Conservation (phyloP, 2,329 filamentous ascomycete genomes). For the Capronia americana region DNA sequence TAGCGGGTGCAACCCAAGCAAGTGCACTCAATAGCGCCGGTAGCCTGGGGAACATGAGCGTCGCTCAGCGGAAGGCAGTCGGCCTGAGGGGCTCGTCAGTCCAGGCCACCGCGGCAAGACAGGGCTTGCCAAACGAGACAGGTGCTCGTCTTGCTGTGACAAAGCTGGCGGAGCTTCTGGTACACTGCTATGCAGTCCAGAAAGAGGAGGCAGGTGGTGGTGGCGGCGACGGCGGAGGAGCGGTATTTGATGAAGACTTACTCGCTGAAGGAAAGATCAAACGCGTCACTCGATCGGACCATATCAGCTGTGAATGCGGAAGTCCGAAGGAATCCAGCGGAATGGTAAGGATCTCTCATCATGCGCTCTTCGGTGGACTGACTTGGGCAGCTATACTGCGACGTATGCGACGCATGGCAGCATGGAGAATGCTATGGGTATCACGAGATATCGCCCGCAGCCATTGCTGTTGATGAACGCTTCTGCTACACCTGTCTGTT, state of each 20-base stretch:
- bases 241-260: constrained; percentile 20
- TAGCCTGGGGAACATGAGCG: not conserved
- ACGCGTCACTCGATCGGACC: constrained; percentile 11
- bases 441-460: not conserved
- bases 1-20: not conserved
- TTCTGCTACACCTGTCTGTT: constrained; percentile 34
- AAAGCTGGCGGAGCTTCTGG: constrained; percentile 29
- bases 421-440: constrained; percentile 32
- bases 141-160: not conserved
- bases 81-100: not conserved
- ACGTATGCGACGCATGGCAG: constrained; percentile 31
- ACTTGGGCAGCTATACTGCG: constrained; percentile 24
- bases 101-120: not conserved
- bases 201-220: constrained; percentile 4
- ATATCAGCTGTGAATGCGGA: constrained; percentile 31
- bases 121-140: not conserved
- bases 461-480: constrained; percentile 12
- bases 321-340: constrained; percentile 5
- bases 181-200: constrained; percentile 29
- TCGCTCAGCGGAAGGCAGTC: not conserved
- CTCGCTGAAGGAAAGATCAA: constrained; percentile 23
- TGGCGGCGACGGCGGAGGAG: no score
- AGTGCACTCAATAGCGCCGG: not conserved
- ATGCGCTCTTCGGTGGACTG: not conserved
- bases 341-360: constrained; percentile 21